Evolutionary conservation across 2,329 filamentous ascomycete genomes (phyloP), one percentile per base, ranked within the genome.

Genomic region (Aspergillus hortae): DNA sequence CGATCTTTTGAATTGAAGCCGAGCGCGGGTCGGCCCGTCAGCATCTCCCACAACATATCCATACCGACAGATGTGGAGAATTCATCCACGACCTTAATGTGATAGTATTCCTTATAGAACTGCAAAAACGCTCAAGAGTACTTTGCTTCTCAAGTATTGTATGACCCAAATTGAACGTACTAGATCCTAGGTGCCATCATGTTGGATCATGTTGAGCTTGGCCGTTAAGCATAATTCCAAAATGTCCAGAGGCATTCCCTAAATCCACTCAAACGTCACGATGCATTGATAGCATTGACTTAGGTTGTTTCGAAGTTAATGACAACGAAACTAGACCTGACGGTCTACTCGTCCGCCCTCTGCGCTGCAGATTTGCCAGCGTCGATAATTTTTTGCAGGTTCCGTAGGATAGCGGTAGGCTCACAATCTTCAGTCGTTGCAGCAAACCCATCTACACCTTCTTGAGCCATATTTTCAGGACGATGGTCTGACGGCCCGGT

Each of bases 11-110:
- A 40, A 11, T 11, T 45, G 32, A 10, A 17, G 36, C 50, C 53
- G 53, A 57, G 52, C 50, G 48, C 54, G 56, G 54, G 43, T 55
- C 56, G 54, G 52, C 52, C 55, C 48, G 50, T 52, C 30, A 6
- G 19, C 23, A 11, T 33, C 15, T 9, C 21, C 5, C 2, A 7
- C 27, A 38, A 10, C 15, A 6, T 6, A 23, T 6, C 23, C 23
- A 23, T 23, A 23, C 4, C 23, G 23, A 23, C 23, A 0, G 15
- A 38, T 38, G 14, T 12, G 35, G 35, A 38, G 4, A 23, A 6
- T 6, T 23, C 23, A 23, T 23, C 6, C 23, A 23, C 23, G 23
- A 23, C 23, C 23, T 23, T 23, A 6, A 23, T 23, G 23, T 23
- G 23, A 23, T 23, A 6, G 23, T 6, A 6, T 23, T 5, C 5